Evolutionary conservation across 805 yeast species (phyloP).

Genomic region (Metschnikowia koreensis): DNA sequence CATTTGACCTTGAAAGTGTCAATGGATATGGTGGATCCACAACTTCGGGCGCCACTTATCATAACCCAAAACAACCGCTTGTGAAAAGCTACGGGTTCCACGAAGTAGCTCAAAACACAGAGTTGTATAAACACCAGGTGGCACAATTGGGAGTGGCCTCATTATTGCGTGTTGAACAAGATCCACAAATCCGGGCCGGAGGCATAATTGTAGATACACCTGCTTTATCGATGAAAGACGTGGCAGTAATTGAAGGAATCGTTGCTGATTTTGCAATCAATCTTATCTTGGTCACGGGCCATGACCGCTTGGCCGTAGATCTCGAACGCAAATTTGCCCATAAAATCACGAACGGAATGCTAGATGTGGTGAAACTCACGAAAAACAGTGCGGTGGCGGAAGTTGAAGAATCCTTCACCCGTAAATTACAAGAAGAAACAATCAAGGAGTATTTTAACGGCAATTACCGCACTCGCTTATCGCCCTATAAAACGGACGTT

Average conservation of each 20-base stretch:
- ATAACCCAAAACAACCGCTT: conserved; percentile 88
- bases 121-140: conserved; percentile 50
- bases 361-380: conserved; percentile 59
- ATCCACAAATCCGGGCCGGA: conserved; percentile 40
- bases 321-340: conserved; percentile 50
- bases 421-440: conserved; percentile 71
- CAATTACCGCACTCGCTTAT: conserved; percentile 55
- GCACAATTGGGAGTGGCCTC: conserved; percentile 51
- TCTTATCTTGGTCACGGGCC: conserved; percentile 68
- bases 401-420: conserved; percentile 61
- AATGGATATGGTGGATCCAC: conserved; percentile 78
- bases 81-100: conserved; percentile 79
- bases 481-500: conserved; percentile 83
- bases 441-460: conserved; percentile 93
- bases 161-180: conserved; percentile 49
- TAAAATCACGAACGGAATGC: conserved; percentile 26
- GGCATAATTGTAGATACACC: conserved; percentile 80
- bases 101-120: conserved; percentile 52
- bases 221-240: conserved; percentile 50
- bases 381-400: conserved; percentile 77
- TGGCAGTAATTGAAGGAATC: conserved; percentile 52
- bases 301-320: conserved; percentile 66
- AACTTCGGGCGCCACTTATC: conserved; percentile 66
- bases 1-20: conserved; percentile 67
- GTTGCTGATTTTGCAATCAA: conserved; percentile 60